These are phyloP conservation scores for Talaromyces amestolkiae DNA, from an alignment of 2,329 filamentous ascomycete species.

Conservation along the genomic window DNA sequence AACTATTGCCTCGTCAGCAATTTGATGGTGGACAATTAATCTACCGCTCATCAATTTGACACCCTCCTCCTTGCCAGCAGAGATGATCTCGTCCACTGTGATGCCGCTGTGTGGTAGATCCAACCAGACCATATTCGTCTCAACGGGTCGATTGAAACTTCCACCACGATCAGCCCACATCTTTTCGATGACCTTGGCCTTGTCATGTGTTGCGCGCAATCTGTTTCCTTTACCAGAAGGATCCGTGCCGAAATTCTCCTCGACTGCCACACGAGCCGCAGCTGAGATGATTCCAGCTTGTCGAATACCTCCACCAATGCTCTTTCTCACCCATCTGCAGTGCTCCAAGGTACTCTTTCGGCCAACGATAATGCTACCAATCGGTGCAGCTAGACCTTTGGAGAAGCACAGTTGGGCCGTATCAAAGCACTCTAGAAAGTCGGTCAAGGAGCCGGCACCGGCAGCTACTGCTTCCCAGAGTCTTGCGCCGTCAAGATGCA, in stretches of 20 bases:
- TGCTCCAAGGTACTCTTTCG: constrained; percentile 8
- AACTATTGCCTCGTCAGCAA: constrained; percentile 34
- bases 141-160: constrained; percentile 44
- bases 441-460: constrained; percentile 13
- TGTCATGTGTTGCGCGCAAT: constrained; percentile 23
- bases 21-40: constrained; percentile 31
- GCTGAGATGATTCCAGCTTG: constrained; percentile 24
- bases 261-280: constrained; percentile 25
- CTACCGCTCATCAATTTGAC: constrained; percentile 27
- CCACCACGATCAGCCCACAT: constrained; percentile 44
- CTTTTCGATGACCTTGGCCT: constrained; percentile 24
- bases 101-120: background rate
- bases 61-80: background rate
- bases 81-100: background rate
- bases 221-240: constrained; percentile 24
- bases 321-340: constrained; percentile 17
- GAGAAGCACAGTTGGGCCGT: constrained; percentile 18
- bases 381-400: constrained; percentile 17
- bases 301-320: constrained; percentile 16
- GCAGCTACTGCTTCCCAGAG: constrained; percentile 17
- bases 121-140: constrained; percentile 25
- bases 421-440: constrained; percentile 18
- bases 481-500: constrained; percentile 18
- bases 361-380: constrained; percentile 17
- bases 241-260: constrained; percentile 23